Evolutionary conservation across 1,139 yeast genomes (phyloP), one percentile per base, ranked within the genome.

Genomic region (Candida sanyaensis): DNA sequence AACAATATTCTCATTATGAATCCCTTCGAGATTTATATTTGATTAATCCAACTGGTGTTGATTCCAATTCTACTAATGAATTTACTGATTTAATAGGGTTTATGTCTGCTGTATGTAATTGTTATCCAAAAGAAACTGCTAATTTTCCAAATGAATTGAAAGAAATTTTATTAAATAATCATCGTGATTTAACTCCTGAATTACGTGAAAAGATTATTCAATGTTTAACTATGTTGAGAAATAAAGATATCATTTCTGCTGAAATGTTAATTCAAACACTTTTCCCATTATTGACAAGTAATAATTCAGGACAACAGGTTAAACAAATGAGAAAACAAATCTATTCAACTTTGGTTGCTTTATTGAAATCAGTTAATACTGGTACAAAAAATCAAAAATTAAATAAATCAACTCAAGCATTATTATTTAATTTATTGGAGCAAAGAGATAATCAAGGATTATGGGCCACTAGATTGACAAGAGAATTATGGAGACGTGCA

Each of bases 401-500:
- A 54, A 93, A 93, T 67, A 79, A 88, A 61, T 84, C 92, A 13
- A 88, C 97, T 0, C 99, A 93, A 66, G 97, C 98, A 0, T 69
- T 93, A 49, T 78, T 96, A 47, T 92, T 95, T 73, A 89, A 88
- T 58, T 73, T 92, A 54, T 73, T 93, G 43, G 93, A 88, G 54
- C 88, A 86, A 57, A 82, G 87, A 50, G 92, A 86, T 57, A 72
- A 84, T 41, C 88, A 84, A 61, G 98, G 98, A 37, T 71, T 93
- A 29, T 93, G 99, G 98, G 97, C 99, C 4, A 88, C 98, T 8
- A 91, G 90, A 61, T 75, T 93, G 48, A 91, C 98, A 7, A 80
- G 98, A 64, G 98, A 93, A 66, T 76, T 93, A 48, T 93, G 99
- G 99, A 81, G 96, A 71, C 79, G 98, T 63, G 96, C 96, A 61